phyloP scores from a whole-genome alignment of 1,139 yeast genomes.

The Diutina rugosa region DNA sequence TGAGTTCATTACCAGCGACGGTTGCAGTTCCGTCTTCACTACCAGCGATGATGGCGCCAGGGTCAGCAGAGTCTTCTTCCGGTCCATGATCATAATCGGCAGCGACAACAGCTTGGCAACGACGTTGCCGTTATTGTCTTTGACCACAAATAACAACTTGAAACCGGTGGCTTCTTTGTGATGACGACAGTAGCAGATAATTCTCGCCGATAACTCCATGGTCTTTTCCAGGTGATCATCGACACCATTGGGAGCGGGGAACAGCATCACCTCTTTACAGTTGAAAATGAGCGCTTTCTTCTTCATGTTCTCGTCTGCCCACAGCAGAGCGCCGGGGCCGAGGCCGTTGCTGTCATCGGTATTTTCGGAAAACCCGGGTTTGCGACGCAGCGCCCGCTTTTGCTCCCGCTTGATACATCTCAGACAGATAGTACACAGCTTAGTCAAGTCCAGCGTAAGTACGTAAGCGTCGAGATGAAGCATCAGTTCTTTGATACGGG shows the following conservation, averaged over 20 bases:
- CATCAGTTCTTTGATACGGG: slow-evolving; percentile 35
- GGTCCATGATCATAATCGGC: slow-evolving; percentile 83
- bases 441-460: slow-evolving; percentile 36
- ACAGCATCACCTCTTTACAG: slow-evolving; percentile 73
- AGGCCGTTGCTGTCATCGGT: slow-evolving; percentile 17
- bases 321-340: slow-evolving; percentile 16
- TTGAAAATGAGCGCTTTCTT: slow-evolving; percentile 83
- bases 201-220: slow-evolving; percentile 70
- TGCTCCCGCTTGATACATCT: slow-evolving; percentile 87
- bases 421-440: slow-evolving; percentile 66
- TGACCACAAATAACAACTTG: slow-evolving; percentile 56
- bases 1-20: not conserved
- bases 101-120: slow-evolving; percentile 64
- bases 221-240: slow-evolving; percentile 20
- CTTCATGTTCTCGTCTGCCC: slow-evolving; percentile 64
- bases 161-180: slow-evolving; percentile 81
- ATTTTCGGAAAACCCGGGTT: slow-evolving; percentile 41
- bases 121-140: slow-evolving; percentile 43
- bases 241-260: slow-evolving; percentile 50
- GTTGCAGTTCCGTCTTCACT: not conserved
- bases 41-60: too few relatives aligned
- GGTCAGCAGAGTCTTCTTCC: slow-evolving; percentile 46
- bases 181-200: slow-evolving; percentile 92
- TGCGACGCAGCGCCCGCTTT: slow-evolving; percentile 83
- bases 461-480: slow-evolving; percentile 58